phyloP scores from a whole-genome alignment of 495 filamentous ascomycete species.

The Rhypophila decipiens region DNA sequence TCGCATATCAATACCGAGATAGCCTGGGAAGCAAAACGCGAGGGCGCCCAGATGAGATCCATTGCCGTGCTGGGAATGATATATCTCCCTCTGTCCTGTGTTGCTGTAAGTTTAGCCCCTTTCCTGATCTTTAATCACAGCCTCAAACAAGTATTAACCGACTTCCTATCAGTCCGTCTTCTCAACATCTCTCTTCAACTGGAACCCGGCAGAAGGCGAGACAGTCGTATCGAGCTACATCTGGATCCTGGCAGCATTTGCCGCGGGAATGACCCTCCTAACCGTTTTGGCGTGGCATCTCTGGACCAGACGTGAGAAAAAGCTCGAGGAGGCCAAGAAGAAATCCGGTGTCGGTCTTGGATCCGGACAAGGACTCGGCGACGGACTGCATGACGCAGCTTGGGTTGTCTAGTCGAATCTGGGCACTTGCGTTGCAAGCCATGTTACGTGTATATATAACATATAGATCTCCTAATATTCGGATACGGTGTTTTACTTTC shows the following conservation, averaged over 20 bases:
- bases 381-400: too few relatives aligned
- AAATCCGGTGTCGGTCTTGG: neutral
- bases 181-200: constrained; percentile 2
- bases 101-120: constrained; percentile 1
- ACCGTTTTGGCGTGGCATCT: neutral
- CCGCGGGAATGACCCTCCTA: neutral
- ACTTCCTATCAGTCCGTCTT: constrained; percentile 6
- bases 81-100: constrained; percentile 1
- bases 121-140: neutral
- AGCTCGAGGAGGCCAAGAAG: neutral
- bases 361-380: too few relatives aligned
- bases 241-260: constrained; percentile 1
- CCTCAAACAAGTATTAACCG: too few relatives aligned
- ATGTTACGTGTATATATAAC: too few relatives aligned
- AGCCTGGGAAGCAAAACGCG: constrained; percentile 1
- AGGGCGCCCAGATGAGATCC: constrained; percentile 1
- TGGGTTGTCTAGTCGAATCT: too few relatives aligned
- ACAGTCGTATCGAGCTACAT: neutral
- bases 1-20: neutral
- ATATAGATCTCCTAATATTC: too few relatives aligned
- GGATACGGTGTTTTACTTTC: too few relatives aligned
- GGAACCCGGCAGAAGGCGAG: neutral
- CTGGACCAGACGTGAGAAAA: neutral
- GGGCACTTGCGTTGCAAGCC: too few relatives aligned
- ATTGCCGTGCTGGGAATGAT: constrained; percentile 5